Base-by-base conservation (phyloP, 2,329 filamentous ascomycete species). In the Beauveria sp. region DNA sequence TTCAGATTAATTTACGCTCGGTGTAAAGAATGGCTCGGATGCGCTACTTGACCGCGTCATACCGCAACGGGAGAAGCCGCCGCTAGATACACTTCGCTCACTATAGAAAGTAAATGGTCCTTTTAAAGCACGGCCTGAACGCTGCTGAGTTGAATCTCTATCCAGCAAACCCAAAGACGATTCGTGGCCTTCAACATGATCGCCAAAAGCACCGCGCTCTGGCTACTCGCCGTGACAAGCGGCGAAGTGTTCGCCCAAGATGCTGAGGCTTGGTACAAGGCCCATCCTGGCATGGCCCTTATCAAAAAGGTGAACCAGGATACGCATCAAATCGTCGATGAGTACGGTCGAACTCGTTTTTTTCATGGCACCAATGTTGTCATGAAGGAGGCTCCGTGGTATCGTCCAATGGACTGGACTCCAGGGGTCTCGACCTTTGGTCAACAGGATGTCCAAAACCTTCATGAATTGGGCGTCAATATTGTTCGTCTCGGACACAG, bases 311-410 rank as follows among this genome's bases (percentile, higher is more conserved):
- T 67, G 43, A 64, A 67, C 24, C 64, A 65, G 46, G 62, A 54
- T 16, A 64, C 64, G 31, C 60, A 66, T 38, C 65, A 66, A 45
- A 65, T 66, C 3, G 45, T 66, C 3, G 64, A 66, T 22, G 64
- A 65, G 26, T 63, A 64, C 45, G 63, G 65, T 20, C 63, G 65
- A 12, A 63, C 63, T 34, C 64, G 65, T 1, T 66, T 66, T 43
- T 66, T 66, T 26, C 65, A 66, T 49, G 65, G 65, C 20, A 66
- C 65, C 24, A 66, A 65, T 48, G 65, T 66, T 22, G 65, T 66
- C 46, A 66, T 66, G 65, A 66, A 66, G 34, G 51, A 65, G 22
- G 45, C 64, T 34, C 65, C 65, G 16, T 66, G 65, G 65, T 61
- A 66, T 48, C 65, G 65, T 3, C 65, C 64, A 2, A 28, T 59